Evolutionary conservation across 2,329 filamentous ascomycete species (phyloP).

Genomic region (Penicillium sclerotiorum): DNA sequence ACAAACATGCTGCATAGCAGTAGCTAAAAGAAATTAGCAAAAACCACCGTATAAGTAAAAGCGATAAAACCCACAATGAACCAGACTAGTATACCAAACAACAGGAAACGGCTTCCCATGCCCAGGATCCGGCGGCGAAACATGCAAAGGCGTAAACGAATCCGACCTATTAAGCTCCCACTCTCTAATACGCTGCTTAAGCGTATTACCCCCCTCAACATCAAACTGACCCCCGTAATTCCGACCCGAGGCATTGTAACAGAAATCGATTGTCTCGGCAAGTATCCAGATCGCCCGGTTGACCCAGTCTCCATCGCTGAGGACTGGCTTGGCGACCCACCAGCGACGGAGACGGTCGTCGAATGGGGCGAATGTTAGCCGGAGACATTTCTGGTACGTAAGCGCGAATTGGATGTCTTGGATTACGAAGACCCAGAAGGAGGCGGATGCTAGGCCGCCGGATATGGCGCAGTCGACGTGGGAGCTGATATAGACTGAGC

Average conservation of each 20-base stretch:
- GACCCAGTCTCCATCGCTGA: constrained; percentile 37
- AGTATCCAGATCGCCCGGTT: constrained; percentile 38
- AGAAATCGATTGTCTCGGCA: constrained; percentile 37
- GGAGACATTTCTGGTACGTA: constrained; percentile 35
- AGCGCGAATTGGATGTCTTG: constrained; percentile 40
- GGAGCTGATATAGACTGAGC: constrained; percentile 39
- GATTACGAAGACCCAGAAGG: constrained; percentile 41
- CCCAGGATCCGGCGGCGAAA: constrained; percentile 29
- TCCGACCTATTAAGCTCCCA: constrained; percentile 34
- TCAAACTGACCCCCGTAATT: constrained; percentile 22
- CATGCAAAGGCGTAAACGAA: constrained; percentile 34
- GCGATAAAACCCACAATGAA: constrained; percentile 30
- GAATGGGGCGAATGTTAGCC: constrained; percentile 34
- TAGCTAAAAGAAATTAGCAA: constrained; percentile 24
- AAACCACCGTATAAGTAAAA: not conserved
- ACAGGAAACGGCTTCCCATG: constrained; percentile 36
- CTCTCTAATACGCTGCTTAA: constrained; percentile 29
- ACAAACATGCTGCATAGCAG: constrained; percentile 36
- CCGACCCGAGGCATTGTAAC: constrained; percentile 28
- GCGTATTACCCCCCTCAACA: constrained; percentile 16
- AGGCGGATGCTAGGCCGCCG: constrained; percentile 36
- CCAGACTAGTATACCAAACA: constrained; percentile 35
- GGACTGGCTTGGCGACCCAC: constrained; percentile 28
- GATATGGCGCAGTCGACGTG: constrained; percentile 38
- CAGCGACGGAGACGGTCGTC: constrained; percentile 31